Base-by-base conservation (phyloP, 192 early-diverging fungal genomes). In the Podila epicladia region DNA sequence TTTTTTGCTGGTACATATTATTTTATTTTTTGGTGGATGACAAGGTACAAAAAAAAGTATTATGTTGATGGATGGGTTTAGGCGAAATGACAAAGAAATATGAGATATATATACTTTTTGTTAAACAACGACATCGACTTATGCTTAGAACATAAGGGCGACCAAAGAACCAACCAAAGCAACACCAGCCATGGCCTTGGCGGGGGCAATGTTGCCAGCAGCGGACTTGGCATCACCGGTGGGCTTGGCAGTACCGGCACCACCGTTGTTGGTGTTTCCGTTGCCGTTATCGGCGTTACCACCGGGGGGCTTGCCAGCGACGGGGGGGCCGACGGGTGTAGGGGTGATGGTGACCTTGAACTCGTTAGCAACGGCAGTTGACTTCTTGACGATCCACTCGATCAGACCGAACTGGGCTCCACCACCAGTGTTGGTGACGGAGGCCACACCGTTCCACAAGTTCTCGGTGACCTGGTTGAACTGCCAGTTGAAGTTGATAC, bases 401-500 rank as follows among this genome's bases (percentile, higher is more conserved):
- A 85, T 68, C 24, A 87, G 32, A 82, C 86, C 86, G 45, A 58
- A 78, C 15, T 7, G 9, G n/a, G 84, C 83, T 48, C 82, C 83
- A n/a, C 82, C 86, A 26, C 72, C 71, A 20, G 58, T 62, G 12
- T 6, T 24, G 19, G 58, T 53, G 49, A 60, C 53, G n/a, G 67
- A 72, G 13, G 6, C 2, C 20, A 87, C 83, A 51, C 64, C 66
- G 7, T 67, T 0, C 17, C 58, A 65, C 11, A 87, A 38, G 55
- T 87, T 87, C 2, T 83, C 62, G 11, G 70, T 62, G 17, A 65
- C 53, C 70, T 82, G 71, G n/a, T 78, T 64, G 26, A 74, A 71
- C 5, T 82, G 77, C 86, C 86, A 87, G 3, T 67, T 60, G 58
- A 60, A 85, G 63, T 85, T 67, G 24, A 83, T 83, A 65, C 86